phyloP scores from a whole-genome alignment of 2,329 filamentous ascomycete genomes.

The Colletotrichum camelliae region DNA sequence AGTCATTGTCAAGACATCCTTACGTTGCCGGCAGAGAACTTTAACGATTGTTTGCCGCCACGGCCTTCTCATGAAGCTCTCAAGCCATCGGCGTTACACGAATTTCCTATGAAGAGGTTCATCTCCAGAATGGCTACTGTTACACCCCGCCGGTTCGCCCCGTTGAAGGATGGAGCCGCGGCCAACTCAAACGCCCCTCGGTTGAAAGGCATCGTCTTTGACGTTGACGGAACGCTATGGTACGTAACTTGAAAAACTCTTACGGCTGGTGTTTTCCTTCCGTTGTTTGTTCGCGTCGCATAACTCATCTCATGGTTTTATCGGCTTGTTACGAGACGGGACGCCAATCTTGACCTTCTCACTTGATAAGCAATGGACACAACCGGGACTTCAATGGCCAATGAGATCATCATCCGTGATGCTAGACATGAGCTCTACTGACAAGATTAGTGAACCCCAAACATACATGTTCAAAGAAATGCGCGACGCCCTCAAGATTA shows the following conservation, averaged over 20 bases:
- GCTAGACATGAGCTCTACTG: neutral
- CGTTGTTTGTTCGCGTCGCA: neutral
- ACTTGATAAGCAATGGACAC: neutral
- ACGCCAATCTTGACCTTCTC: neutral
- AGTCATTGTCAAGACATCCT: neutral
- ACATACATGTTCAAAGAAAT: conserved; percentile 96
- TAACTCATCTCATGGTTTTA: neutral
- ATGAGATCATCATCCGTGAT: neutral
- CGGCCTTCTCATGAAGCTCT: neutral
- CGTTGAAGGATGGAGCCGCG: conserved; percentile 46
- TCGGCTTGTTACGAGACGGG: neutral
- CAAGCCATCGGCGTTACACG: neutral
- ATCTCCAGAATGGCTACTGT: conserved; percentile 47
- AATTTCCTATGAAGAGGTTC: conserved; percentile 29
- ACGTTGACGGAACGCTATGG: conserved; percentile 95
- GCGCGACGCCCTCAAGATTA: conserved; percentile 76
- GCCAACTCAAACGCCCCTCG: conserved; percentile 42
- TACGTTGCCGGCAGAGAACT: neutral
- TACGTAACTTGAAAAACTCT: conserved; percentile 48
- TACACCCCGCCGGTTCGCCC: conserved; percentile 58
- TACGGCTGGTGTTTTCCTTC: neutral
- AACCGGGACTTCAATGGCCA: neutral
- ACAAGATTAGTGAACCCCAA: conserved; percentile 73
- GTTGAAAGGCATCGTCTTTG: conserved; percentile 76
- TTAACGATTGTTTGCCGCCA: neutral